phyloP scores from a whole-genome alignment of 2,329 filamentous ascomycete genomes.

The Arthrinium phaeospermum region DNA sequence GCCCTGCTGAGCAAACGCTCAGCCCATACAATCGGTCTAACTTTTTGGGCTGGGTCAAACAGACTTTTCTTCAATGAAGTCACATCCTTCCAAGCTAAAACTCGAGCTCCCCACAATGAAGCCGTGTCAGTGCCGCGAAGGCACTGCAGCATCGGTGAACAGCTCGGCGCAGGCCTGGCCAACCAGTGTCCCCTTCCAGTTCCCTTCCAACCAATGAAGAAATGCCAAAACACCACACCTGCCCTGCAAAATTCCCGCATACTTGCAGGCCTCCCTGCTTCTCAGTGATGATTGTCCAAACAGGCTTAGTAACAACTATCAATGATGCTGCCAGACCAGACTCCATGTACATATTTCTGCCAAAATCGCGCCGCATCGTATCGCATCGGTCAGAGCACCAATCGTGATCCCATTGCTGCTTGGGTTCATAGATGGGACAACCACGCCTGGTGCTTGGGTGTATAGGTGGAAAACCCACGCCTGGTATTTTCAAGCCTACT shows the following conservation, averaged over 20 bases:
- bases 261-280: not conserved
- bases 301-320: not conserved
- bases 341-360: not conserved
- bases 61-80: conserved; percentile 22
- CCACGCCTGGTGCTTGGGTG: not conserved
- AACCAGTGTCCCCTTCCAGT: not conserved
- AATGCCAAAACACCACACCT: conserved; percentile 19
- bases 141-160: conserved; percentile 9
- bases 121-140: conserved; percentile 21
- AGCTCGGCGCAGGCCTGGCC: not conserved
- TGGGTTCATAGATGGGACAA: not conserved
- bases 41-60: conserved; percentile 14
- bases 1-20: not conserved
- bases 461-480: not conserved
- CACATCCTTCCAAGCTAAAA: conserved; percentile 19
- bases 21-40: conserved; percentile 6
- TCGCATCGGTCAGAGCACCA: not conserved
- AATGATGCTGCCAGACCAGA: not conserved
- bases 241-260: conserved; percentile 14
- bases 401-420: not conserved
- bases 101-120: conserved; percentile 20
- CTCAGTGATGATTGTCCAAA: not conserved
- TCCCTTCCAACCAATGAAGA: conserved; percentile 18
- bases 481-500: not conserved
- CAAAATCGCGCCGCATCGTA: not conserved